Conservation (phyloP, 805 yeast species). For the Metschnikowia matae region DNA sequence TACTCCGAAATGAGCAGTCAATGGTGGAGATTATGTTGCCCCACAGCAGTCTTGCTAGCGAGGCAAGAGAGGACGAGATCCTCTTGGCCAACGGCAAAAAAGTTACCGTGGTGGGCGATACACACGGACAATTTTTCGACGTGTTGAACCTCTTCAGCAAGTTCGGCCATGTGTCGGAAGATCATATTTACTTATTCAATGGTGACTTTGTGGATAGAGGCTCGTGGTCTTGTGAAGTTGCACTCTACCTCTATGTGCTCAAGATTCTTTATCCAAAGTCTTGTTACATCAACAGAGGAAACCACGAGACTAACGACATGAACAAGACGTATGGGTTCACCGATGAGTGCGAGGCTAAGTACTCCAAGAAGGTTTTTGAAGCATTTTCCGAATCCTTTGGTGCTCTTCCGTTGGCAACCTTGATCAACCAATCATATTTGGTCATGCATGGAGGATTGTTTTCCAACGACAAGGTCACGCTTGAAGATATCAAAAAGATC, state of each 20-base stretch:
- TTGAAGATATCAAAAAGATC: slow-evolving; percentile 69
- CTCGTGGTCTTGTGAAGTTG: slow-evolving; percentile 97
- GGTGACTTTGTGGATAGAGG: slow-evolving; percentile 99
- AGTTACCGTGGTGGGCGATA: slow-evolving; percentile 92
- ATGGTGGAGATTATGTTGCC: slow-evolving; percentile 63
- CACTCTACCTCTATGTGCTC: slow-evolving; percentile 69
- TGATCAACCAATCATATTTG: slow-evolving; percentile 72
- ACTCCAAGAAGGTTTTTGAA: slow-evolving; percentile 71
- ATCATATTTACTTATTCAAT: slow-evolving; percentile 80
- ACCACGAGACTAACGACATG: slow-evolving; percentile 96
- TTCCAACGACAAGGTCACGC: slow-evolving; percentile 64
- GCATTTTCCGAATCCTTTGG: slow-evolving; percentile 86
- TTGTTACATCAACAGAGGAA: slow-evolving; percentile 83
- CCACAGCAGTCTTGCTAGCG: slow-evolving; percentile 23
- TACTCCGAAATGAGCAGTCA: slow-evolving; percentile 64
- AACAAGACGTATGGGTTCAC: slow-evolving; percentile 94
- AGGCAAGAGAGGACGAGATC: slow-evolving; percentile 20
- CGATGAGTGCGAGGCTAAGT: slow-evolving; percentile 91
- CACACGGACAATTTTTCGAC: slow-evolving; percentile 95
- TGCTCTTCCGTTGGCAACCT: slow-evolving; percentile 78
- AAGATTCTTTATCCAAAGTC: slow-evolving; percentile 71
- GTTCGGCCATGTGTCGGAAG: slow-evolving; percentile 65
- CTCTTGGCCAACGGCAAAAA: slow-evolving; percentile 32
- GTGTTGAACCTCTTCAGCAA: slow-evolving; percentile 70
- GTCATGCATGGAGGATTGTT: slow-evolving; percentile 96